These are phyloP conservation scores for Fusarium buharicum DNA, from an alignment of 2,329 filamentous ascomycete species.

Conservation along the genomic window DNA sequence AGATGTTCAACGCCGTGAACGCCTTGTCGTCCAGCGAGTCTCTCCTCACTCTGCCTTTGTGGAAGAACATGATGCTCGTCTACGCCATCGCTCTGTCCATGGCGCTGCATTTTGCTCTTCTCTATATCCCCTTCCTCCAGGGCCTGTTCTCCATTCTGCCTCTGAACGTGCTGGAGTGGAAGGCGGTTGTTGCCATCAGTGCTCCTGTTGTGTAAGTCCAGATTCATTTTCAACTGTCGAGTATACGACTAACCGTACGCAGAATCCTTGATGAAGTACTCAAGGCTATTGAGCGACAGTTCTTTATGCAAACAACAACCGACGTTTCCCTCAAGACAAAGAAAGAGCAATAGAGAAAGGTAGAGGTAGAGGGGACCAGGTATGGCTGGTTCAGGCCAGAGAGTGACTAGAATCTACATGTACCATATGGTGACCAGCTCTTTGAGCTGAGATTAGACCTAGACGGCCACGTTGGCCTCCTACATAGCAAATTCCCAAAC, in stretches of 20 bases:
- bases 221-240: not conserved
- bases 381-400: slow-evolving; percentile 40
- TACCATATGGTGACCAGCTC: slow-evolving; percentile 38
- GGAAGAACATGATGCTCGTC: slow-evolving; percentile 98
- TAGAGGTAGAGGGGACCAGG: slow-evolving; percentile 27
- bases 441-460: slow-evolving; percentile 35
- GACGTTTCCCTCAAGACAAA: slow-evolving; percentile 57
- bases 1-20: slow-evolving; percentile 99
- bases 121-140: slow-evolving; percentile 92
- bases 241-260: slow-evolving; percentile 39
- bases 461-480: slow-evolving; percentile 36
- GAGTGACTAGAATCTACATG: slow-evolving; percentile 46
- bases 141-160: slow-evolving; percentile 90
- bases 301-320: slow-evolving; percentile 67
- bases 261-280: slow-evolving; percentile 85
- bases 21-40: slow-evolving; percentile 95
- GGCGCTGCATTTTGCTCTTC: slow-evolving; percentile 91
- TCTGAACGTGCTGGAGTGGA: slow-evolving; percentile 87
- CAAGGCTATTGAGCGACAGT: slow-evolving; percentile 78
- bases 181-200: slow-evolving; percentile 88
- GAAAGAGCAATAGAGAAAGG: slow-evolving; percentile 61
- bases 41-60: slow-evolving; percentile 90
- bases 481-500: slow-evolving; percentile 23
- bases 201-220: slow-evolving; percentile 86
- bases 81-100: slow-evolving; percentile 94